Conservation (phyloP, 306 rosid species). For the Prunus dulcis region DNA sequence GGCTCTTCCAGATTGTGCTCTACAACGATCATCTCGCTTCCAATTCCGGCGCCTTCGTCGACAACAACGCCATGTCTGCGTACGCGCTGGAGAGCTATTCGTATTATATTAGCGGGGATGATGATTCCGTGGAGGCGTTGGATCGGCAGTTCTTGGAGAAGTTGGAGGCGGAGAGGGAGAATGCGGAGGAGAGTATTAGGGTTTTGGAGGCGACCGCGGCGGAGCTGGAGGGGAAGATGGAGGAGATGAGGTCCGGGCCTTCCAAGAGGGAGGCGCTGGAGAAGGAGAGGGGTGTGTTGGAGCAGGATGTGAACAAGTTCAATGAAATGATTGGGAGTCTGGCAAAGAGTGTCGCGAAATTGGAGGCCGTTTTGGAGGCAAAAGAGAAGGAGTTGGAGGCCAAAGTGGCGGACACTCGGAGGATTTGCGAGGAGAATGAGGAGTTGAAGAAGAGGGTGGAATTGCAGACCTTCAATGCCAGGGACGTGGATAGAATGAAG, state of each 20-base stretch:
- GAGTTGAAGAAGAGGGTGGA: constrained; percentile 68
- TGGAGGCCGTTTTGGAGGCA: constrained; percentile 47
- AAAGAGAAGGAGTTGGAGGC: constrained; percentile 66
- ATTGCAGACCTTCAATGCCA: constrained; percentile 55
- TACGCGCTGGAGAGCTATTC: constrained; percentile 50
- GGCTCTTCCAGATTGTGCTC: constrained; percentile 72
- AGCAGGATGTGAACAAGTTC: constrained; percentile 74
- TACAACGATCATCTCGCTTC: constrained; percentile 29
- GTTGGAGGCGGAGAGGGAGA: constrained; percentile 43
- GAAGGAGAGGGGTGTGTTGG: constrained; percentile 52
- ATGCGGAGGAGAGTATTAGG: constrained; percentile 28
- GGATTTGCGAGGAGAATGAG: constrained; percentile 57
- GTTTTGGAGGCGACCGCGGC: constrained; percentile 15
- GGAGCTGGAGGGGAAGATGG: constrained; percentile 37
- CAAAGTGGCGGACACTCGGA: constrained; percentile 45
- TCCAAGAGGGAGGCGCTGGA: constrained; percentile 56
- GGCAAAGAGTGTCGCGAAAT: constrained; percentile 26
- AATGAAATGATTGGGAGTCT: constrained; percentile 54
- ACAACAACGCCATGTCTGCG: constrained; percentile 28
- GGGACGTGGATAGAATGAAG: constrained; percentile 92
- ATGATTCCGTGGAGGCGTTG: constrained; percentile 48
- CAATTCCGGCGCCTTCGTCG: constrained; percentile 23
- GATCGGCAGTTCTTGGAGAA: constrained; percentile 41
- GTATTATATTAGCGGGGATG: constrained; percentile 59
- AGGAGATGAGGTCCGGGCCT: constrained; percentile 42